Percentiles rank a stretch among this genome's conserved stretches.
Conservation (phyloP, 2,329 filamentous ascomycete genomes). For the Fusarium newnesense region DNA sequence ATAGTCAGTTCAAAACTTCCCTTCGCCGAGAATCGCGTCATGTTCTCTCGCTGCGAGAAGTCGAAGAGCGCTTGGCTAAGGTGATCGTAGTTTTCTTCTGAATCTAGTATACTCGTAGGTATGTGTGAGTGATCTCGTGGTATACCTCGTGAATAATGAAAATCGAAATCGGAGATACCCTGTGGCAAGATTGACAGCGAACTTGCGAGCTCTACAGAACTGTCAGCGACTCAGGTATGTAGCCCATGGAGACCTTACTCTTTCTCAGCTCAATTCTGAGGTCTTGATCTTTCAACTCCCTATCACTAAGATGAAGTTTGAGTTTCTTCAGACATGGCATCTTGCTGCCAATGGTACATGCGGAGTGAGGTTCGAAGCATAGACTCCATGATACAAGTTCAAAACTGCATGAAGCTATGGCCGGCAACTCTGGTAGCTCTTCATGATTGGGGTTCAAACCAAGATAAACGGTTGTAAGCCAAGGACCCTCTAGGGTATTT, state of each 20-base stretch:
- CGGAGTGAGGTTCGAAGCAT: background rate
- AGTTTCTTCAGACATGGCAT: conserved; percentile 4
- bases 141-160: background rate
- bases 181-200: background rate
- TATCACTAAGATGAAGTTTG: conserved; percentile 14
- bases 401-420: conserved; percentile 5
- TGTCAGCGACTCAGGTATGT: background rate
- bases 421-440: conserved; percentile 2
- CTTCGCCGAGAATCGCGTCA: background rate
- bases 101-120: background rate
- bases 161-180: background rate
- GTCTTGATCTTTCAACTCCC: background rate
- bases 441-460: background rate
- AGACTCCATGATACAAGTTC: conserved; percentile 16
- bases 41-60: conserved; percentile 9
- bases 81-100: background rate
- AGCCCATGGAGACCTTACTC: background rate
- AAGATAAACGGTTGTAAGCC: background rate
- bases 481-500: background rate
- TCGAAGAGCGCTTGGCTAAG: conserved; percentile 6
- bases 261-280: background rate
- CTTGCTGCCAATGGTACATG: background rate
- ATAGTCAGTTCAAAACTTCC: conserved; percentile 11
- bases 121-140: conserved; percentile 1
- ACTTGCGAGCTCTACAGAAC: background rate